A percentile compares a stretch with the other conserved stretches of the same genome.
Evolutionary conservation across 2,329 filamentous ascomycete species (phyloP).

Genomic region (Apiospora sp.): DNA sequence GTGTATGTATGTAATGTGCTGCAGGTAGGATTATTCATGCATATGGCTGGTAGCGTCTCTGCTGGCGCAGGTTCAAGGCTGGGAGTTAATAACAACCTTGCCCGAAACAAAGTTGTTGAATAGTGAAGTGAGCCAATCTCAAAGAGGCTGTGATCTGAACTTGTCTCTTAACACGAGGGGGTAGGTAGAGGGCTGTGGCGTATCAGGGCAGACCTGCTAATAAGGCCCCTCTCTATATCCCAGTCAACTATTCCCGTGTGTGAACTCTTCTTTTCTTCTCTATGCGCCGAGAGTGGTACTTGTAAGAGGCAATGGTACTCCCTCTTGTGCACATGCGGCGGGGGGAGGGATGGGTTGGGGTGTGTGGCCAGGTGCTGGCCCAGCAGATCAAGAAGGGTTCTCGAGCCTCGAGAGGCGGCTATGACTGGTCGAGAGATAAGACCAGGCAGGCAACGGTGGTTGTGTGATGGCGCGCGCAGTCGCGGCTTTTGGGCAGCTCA

Average conservation of each 20-base stretch:
- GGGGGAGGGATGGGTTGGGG: conserved; percentile 1
- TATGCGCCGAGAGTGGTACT: conserved; percentile 18
- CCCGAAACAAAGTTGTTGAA: conserved; percentile 35
- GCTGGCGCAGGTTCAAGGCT: conserved; percentile 51
- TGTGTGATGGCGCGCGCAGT: conserved; percentile 17
- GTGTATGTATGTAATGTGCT: conserved; percentile 47
- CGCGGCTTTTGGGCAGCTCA: conserved; percentile 11
- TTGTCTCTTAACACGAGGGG: conserved; percentile 21
- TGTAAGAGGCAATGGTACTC: conserved; percentile 16
- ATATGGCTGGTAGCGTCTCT: conserved; percentile 46
- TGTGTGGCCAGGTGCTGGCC: conserved; percentile 14
- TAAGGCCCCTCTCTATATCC: conserved; percentile 20
- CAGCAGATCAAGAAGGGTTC: neutral
- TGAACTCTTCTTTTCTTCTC: conserved; percentile 1
- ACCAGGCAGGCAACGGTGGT: neutral
- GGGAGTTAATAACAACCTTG: conserved; percentile 26
- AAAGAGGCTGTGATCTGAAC: conserved; percentile 21
- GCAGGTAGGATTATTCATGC: conserved; percentile 54
- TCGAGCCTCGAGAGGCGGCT: neutral
- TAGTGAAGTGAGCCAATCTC: conserved; percentile 32
- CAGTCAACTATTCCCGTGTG: neutral
- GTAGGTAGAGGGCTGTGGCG: neutral
- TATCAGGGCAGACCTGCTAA: conserved; percentile 21
- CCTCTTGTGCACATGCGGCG: conserved; percentile 17
- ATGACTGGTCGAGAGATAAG: conserved; percentile 7